Conservation (phyloP, 1,284 basidiomycete genomes). For the Apiotrichum sp. region DNA sequence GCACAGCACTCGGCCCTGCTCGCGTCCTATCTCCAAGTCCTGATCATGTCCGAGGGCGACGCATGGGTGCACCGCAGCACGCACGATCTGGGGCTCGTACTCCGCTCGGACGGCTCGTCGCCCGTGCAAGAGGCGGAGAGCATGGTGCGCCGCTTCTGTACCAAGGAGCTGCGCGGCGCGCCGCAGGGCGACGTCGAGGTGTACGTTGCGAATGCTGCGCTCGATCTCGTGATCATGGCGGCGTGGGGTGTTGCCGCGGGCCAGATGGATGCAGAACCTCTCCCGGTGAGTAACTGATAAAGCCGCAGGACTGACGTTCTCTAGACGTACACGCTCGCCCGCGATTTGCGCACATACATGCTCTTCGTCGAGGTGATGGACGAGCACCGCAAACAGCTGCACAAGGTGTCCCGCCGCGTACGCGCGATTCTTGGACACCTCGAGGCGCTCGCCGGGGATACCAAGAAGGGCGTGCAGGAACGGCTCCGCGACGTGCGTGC, state of each 20-base stretch:
- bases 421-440: conserved; percentile 25
- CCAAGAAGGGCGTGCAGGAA: conserved; percentile 32
- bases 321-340: conserved; percentile 46
- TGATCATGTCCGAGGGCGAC: conserved; percentile 49
- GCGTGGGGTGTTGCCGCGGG: conserved; percentile 37
- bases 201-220: conserved; percentile 43
- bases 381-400: conserved; percentile 14
- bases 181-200: conserved; percentile 40
- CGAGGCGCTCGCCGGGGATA: conserved; percentile 35
- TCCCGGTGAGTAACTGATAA: conserved; percentile 34
- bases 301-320: not conserved
- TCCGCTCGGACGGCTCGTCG: conserved; percentile 21
- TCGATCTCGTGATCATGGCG: conserved; percentile 45
- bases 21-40: conserved; percentile 45
- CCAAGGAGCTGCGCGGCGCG: conserved; percentile 41
- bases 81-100: conserved; percentile 38
- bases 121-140: conserved; percentile 39
- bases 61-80: conserved; percentile 37
- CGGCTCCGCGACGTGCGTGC: conserved; percentile 28
- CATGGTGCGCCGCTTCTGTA: conserved; percentile 41
- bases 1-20: conserved; percentile 30
- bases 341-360: conserved; percentile 41
- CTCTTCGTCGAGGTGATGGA: conserved; percentile 31
- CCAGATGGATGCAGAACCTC: conserved; percentile 28
- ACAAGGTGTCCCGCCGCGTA: conserved; percentile 25